phyloP scores from a whole-genome alignment of 192 early-diverging fungal genomes.

The Martensiomyces pterosporus region DNA sequence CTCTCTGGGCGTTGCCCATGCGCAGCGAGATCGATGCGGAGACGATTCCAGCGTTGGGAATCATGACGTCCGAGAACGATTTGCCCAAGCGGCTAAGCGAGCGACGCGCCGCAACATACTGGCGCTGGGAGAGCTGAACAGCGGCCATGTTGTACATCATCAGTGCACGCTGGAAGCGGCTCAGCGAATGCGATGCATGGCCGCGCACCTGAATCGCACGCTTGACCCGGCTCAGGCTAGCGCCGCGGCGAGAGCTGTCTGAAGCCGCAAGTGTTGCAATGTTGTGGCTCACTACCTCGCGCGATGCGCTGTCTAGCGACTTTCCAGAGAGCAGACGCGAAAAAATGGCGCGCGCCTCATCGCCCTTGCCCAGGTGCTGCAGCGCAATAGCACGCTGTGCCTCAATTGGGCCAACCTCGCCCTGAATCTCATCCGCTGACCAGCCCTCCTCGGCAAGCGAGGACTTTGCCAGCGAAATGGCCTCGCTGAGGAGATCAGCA shows the following conservation, averaged over 20 bases:
- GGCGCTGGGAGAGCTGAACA: slow-evolving; percentile 22
- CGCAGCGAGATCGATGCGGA: slow-evolving; percentile 32
- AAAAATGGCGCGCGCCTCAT: slow-evolving; percentile 18
- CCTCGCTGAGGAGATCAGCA: slow-evolving; percentile 11
- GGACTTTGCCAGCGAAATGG: slow-evolving; percentile 13
- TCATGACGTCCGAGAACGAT: slow-evolving; percentile 1
- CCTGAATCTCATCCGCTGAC: slow-evolving; percentile 27
- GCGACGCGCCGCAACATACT: slow-evolving; percentile 23
- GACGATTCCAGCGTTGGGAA: slow-evolving; percentile 11
- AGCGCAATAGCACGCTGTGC: slow-evolving; percentile 36
- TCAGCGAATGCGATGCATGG: slow-evolving; percentile 9
- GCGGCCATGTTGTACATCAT: slow-evolving; percentile 45
- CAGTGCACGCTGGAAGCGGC: slow-evolving; percentile 22
- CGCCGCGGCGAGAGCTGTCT: background rate
- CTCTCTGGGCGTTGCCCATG: slow-evolving; percentile 5
- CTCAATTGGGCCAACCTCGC: slow-evolving; percentile 32
- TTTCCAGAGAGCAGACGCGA: slow-evolving; percentile 7
- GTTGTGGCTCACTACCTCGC: slow-evolving; percentile 32
- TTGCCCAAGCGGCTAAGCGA: slow-evolving; percentile 18
- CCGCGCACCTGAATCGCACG: slow-evolving; percentile 31
- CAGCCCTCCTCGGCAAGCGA: slow-evolving; percentile 19
- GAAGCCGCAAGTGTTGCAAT: slow-evolving; percentile 2
- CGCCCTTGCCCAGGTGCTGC: slow-evolving; percentile 13
- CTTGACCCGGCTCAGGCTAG: slow-evolving; percentile 9
- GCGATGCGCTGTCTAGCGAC: slow-evolving; percentile 14